These are phyloP conservation scores for Mycena alexandri DNA, from an alignment of 768 basidiomycete species.

Conservation along the genomic window DNA sequence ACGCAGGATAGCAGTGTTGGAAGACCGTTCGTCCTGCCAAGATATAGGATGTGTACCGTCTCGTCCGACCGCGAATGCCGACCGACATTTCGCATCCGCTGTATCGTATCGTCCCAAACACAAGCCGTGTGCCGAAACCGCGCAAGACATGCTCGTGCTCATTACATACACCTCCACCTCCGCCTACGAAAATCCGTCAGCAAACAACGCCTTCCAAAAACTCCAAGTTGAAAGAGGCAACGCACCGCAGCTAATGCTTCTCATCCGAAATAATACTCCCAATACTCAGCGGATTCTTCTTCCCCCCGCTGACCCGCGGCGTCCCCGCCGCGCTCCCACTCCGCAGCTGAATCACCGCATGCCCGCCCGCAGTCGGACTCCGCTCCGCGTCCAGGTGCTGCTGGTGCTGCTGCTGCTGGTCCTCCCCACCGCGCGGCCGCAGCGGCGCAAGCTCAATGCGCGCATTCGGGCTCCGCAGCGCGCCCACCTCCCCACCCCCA, in stretches of 20 bases:
- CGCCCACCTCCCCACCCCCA: slow-evolving; percentile 36
- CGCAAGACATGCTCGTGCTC: too few relatives aligned
- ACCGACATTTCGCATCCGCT: too few relatives aligned
- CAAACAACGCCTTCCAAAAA: neutral
- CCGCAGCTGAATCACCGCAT: slow-evolving; percentile 52
- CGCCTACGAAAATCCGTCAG: neutral
- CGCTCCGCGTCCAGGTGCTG: slow-evolving; percentile 28
- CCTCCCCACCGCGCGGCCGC: slow-evolving; percentile 37
- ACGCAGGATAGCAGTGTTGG: too few relatives aligned
- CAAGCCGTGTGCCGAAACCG: too few relatives aligned
- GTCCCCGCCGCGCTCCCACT: slow-evolving; percentile 47
- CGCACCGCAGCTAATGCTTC: slow-evolving; percentile 27
- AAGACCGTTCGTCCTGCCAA: too few relatives aligned
- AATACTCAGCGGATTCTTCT: slow-evolving; percentile 79
- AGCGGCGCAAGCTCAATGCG: slow-evolving; percentile 72
- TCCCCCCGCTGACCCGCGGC: slow-evolving; percentile 43
- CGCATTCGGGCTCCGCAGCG: slow-evolving; percentile 46
- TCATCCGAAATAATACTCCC: slow-evolving; percentile 78
- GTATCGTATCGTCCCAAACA: too few relatives aligned
- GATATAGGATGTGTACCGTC: too few relatives aligned
- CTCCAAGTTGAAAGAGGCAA: neutral
- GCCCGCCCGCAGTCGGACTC: slow-evolving; percentile 37
- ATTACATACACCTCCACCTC: too few relatives aligned
- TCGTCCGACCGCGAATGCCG: too few relatives aligned
- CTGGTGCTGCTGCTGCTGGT: slow-evolving; percentile 21